Conservation (phyloP, 306 rosid species). For the Corylus heterophylla region DNA sequence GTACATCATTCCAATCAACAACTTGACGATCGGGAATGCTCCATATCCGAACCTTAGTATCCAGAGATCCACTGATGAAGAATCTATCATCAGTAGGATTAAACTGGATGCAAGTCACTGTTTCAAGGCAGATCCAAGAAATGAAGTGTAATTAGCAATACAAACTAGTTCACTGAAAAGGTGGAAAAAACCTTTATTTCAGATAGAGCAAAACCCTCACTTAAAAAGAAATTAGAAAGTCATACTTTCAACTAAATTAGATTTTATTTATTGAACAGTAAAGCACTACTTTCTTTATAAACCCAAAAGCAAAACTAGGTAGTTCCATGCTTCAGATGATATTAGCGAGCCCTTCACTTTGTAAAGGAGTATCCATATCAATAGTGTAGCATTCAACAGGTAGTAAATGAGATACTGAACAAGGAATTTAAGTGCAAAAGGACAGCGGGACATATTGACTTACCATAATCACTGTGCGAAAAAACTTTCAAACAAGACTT, state of each 20-base stretch:
- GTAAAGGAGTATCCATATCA: not conserved
- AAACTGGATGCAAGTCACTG: conserved; percentile 99
- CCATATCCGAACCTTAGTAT: conserved; percentile 98
- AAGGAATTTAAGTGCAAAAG: conserved; percentile 17
- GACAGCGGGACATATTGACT: conserved; percentile 33
- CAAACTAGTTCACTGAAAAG: conserved; percentile 11
- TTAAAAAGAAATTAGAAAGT: conserved; percentile 7
- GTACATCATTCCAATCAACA: conserved; percentile 95
- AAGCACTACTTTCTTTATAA: not conserved
- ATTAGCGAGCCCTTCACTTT: not conserved
- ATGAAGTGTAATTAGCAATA: conserved; percentile 43
- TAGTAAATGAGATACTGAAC: conserved; percentile 17
- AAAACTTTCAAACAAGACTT: conserved; percentile 80
- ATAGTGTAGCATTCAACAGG: conserved; percentile 14
- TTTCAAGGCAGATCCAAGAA: conserved; percentile 45
- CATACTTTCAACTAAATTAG: not conserved
- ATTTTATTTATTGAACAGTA: not conserved
- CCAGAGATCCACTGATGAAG: conserved; percentile 99
- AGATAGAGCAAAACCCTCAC: not conserved
- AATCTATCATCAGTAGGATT: conserved; percentile 96
- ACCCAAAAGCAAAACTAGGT: not conserved
- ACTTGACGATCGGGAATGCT: conserved; percentile 91
- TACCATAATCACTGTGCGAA: conserved; percentile 94
- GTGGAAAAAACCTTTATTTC: conserved; percentile 12
- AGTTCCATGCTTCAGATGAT: not conserved